Evolutionary conservation across 192 early-diverging fungal species (phyloP).

Genomic region (Backusella parvicylindrica): DNA sequence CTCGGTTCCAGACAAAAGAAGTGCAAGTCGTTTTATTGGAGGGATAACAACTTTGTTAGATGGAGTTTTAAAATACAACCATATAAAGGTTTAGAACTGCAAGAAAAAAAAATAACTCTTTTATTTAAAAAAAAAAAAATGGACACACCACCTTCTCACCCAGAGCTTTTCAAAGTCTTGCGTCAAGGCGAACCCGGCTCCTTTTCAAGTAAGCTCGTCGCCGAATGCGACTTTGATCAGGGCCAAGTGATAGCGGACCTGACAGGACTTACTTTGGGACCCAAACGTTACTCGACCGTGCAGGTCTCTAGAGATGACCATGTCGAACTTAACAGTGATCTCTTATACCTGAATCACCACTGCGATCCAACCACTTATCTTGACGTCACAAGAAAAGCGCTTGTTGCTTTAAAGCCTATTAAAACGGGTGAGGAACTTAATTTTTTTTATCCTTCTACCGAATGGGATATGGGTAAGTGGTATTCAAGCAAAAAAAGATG

Average conservation of each 20-base stretch:
- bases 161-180: slow-evolving; percentile 38
- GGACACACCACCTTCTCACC: slow-evolving; percentile 34
- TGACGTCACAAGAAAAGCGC: slow-evolving; percentile 39
- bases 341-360: slow-evolving; percentile 52
- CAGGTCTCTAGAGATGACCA: slow-evolving; percentile 44
- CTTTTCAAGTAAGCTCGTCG: slow-evolving; percentile 42
- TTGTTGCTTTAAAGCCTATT: slow-evolving; percentile 42
- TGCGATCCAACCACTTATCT: slow-evolving; percentile 44
- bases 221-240: slow-evolving; percentile 35
- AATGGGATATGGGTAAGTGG: slow-evolving; percentile 53
- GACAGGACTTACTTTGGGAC: slow-evolving; percentile 44
- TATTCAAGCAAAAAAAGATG: not conserved
- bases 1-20: no score
- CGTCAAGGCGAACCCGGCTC: slow-evolving; percentile 32
- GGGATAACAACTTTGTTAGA: not conserved
- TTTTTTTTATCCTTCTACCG: slow-evolving; percentile 50
- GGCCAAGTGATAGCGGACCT: slow-evolving; percentile 40
- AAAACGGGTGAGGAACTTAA: slow-evolving; percentile 43
- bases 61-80: not conserved
- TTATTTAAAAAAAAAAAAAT: not conserved
- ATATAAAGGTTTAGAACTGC: not conserved
- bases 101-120: not conserved
- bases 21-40: not conserved
- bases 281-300: slow-evolving; percentile 50
- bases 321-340: slow-evolving; percentile 53